Evolutionary conservation across 2,329 filamentous ascomycete species (phyloP).

Genomic region (Aspergillus carbonarius): DNA sequence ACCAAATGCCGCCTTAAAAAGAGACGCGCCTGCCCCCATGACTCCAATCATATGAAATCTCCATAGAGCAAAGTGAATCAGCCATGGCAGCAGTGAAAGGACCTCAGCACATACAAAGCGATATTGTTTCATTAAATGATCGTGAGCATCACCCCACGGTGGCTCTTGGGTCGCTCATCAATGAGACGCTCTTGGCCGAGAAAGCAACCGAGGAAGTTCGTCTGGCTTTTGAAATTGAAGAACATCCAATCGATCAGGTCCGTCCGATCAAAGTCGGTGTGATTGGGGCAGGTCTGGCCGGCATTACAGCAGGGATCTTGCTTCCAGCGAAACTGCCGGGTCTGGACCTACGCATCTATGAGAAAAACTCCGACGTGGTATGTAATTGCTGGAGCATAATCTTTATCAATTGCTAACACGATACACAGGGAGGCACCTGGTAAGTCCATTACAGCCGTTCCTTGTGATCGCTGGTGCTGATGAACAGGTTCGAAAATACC

Average conservation of each 20-base stretch:
- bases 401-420: neutral
- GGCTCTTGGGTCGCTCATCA: neutral
- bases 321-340: conserved; percentile 68
- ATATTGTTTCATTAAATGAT: neutral
- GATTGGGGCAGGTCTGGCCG: conserved; percentile 64
- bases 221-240: conserved; percentile 37
- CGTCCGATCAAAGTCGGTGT: conserved; percentile 56
- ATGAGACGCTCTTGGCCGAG: neutral
- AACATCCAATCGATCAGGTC: conserved; percentile 51
- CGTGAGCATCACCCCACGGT: neutral
- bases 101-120: neutral
- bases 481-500: conserved; percentile 42
- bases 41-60: neutral
- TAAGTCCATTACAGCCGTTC: conserved; percentile 8
- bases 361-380: conserved; percentile 68
- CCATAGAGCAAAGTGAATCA: neutral
- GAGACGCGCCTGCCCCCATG: neutral
- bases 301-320: conserved; percentile 64
- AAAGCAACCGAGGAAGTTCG: neutral
- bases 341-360: conserved; percentile 64
- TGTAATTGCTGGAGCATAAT: conserved; percentile 28
- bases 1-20: neutral
- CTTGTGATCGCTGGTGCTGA: neutral
- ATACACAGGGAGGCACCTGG: conserved; percentile 47
- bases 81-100: neutral